Evolutionary conservation across 2,329 filamentous ascomycete genomes (phyloP).

Genomic region (Pestalotiopsis sp.): DNA sequence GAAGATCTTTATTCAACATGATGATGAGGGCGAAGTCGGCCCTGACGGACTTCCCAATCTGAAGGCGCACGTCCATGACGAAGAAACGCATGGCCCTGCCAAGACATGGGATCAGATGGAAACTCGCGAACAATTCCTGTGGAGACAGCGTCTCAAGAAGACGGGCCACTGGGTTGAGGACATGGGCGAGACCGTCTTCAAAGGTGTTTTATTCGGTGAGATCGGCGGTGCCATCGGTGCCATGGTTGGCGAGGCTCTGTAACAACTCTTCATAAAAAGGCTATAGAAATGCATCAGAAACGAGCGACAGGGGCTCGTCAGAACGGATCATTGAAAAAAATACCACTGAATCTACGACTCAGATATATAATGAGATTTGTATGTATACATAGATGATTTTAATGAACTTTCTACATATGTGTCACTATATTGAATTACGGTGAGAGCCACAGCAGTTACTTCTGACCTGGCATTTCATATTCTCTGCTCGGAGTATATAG

Average conservation of each 20-base stretch:
- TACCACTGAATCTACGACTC: background rate
- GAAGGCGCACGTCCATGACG: conserved; percentile 48
- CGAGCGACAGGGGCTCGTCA: background rate
- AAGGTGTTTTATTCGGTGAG: conserved; percentile 77
- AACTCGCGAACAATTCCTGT: conserved; percentile 62
- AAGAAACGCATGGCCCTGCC: conserved; percentile 52
- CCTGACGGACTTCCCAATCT: conserved; percentile 30
- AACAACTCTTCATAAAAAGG: conserved; percentile 8
- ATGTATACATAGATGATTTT: background rate
- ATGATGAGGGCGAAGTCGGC: conserved; percentile 25
- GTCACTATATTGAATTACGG: background rate
- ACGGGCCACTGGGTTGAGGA: conserved; percentile 80
- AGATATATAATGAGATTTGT: background rate
- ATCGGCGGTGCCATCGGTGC: conserved; percentile 65
- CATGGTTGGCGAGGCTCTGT: conserved; percentile 46
- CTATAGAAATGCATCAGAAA: background rate
- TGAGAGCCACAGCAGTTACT: too few species aligned
- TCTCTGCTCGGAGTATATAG: too few species aligned
- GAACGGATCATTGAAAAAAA: background rate
- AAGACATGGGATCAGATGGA: conserved; percentile 74
- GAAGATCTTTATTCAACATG: conserved; percentile 40
- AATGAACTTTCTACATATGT: background rate
- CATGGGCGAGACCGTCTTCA: conserved; percentile 77
- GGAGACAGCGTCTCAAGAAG: conserved; percentile 70
- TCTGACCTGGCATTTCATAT: too few species aligned